Evolutionary conservation across 2,329 filamentous ascomycete genomes (phyloP), one percentile per base, ranked within the genome.

Genomic region (Aspergillus texensis): DNA sequence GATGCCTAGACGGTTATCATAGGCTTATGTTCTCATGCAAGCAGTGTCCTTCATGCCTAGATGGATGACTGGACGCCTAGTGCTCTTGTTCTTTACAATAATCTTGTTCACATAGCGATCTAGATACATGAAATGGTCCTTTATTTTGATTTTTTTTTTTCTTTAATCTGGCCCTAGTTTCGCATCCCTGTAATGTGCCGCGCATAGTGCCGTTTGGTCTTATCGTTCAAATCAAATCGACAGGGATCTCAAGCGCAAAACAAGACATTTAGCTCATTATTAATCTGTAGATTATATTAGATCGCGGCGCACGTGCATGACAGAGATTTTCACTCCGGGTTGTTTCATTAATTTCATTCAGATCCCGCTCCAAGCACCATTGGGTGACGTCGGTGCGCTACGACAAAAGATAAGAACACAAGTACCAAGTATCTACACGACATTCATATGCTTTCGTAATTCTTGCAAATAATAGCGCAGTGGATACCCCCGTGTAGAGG

Each of bases 381-480:
- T 54, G 54, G 34, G 48, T 48, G 24, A 46, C 41, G 50, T 72
- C 26, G 48, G 12, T 28, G 45, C 52, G 10, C 14, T 32, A 48
- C 26, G 16, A 39, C 58, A 57, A 43, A 59, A 43, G 1, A 39
- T 48, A 52, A 30, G 24, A 48, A 41, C 28, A 56, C 6, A 54
- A 50, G 48, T 30, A 48, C 39, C 45, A 14, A 39, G 43, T 48
- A 61, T 32, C 56, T 60, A 72, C 59, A 68, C 65, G 16, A 69
- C 68, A 59, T 74, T 69, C 67, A 75, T 61, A 58, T 70, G 68
- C 48, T 65, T 69, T 39, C 71, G 63, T 58, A 77, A 63, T 26
- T 74, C 70, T 58, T 70, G 68, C 69, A 77, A 64, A 52, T 75
- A 76, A 60, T 72, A 75, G 19, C 64, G 68, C 63, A 75, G 67